A percentile compares a stretch with the other conserved stretches of the same genome.
Evolutionary conservation across 306 rosid species (phyloP).

Genomic region (Malus asiatica): DNA sequence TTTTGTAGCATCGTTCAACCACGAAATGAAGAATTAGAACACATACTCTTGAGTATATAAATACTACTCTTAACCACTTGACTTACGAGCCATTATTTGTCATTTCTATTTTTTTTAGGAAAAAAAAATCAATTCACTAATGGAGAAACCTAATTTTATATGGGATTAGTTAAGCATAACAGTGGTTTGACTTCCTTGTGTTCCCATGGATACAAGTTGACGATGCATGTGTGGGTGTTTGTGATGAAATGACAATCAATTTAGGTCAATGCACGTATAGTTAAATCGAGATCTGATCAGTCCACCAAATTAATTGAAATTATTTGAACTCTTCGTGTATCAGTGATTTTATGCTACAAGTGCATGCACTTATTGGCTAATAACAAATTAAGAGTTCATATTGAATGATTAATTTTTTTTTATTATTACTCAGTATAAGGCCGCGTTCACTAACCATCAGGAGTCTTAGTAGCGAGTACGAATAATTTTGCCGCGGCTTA

Average conservation of each 20-base stretch:
- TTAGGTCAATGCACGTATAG: conserved; percentile 1
- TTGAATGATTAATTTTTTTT: not conserved
- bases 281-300: not conserved
- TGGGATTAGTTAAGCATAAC: not conserved
- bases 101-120: not conserved
- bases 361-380: not conserved
- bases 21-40: not conserved
- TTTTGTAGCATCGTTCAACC: not conserved
- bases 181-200: conserved; percentile 2
- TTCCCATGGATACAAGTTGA: conserved; percentile 7
- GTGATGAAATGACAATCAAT: not conserved
- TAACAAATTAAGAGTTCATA: not conserved
- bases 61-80: not conserved
- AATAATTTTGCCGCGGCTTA: not conserved
- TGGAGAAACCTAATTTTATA: not conserved
- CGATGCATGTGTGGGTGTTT: not conserved
- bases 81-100: too few relatives aligned
- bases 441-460: not conserved
- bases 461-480: not conserved
- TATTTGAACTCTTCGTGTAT: not conserved
- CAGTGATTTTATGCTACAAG: not conserved
- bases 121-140: not conserved
- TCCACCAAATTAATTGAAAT: not conserved
- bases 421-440: not conserved
- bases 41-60: too few relatives aligned